Conservation (phyloP, 148 eudicot genomes). For the Mesembryanthemum crystallinum region DNA sequence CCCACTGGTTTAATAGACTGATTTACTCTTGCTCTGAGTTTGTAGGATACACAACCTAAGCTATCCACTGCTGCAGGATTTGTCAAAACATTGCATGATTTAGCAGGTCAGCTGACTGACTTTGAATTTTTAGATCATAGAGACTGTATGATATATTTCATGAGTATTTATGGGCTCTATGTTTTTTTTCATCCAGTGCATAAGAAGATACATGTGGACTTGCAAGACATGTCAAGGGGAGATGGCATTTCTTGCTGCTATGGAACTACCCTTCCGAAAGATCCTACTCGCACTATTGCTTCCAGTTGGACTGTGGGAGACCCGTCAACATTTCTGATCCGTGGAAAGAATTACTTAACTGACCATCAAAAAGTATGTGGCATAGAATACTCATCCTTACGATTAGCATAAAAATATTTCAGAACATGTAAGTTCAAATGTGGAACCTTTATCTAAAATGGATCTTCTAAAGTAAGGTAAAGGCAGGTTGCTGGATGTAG, state of each 20-base stretch:
- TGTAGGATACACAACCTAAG: constrained; percentile 49
- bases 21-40: constrained; percentile 9
- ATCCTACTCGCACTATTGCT: constrained; percentile 43
- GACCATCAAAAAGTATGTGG: constrained; percentile 53
- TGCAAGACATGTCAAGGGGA: constrained; percentile 46
- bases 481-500: neutral
- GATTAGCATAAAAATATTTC: no score
- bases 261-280: constrained; percentile 58
- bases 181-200: constrained; percentile 44
- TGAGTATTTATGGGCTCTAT: constrained; percentile 5
- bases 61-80: constrained; percentile 48
- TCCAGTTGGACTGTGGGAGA: constrained; percentile 62
- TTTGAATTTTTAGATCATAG: neutral
- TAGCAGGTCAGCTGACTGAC: constrained; percentile 44
- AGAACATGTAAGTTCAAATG: no score
- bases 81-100: constrained; percentile 55
- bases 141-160: neutral
- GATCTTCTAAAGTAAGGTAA: neutral
- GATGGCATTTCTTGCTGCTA: constrained; percentile 43
- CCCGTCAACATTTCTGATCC: constrained; percentile 58
- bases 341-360: constrained; percentile 58
- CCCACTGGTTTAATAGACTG: neutral
- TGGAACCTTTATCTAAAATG: neutral
- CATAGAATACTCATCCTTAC: neutral
- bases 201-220: constrained; percentile 57